Base-by-base conservation (phyloP, 2,329 filamentous ascomycete species). In the Didymella pomorum region DNA sequence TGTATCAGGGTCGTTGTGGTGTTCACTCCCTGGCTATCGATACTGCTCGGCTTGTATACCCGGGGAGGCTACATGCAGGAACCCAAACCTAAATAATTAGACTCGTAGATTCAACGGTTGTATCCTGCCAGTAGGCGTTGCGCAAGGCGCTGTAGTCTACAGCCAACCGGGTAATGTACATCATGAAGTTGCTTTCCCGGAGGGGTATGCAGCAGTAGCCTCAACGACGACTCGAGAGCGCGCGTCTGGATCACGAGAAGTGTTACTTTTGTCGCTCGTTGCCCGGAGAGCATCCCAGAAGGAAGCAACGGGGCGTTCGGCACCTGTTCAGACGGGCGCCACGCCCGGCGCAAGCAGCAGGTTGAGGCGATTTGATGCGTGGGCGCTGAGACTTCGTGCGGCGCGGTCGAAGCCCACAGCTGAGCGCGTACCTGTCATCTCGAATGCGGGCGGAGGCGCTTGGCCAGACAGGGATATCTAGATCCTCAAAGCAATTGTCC, bases 401-500 rank as follows among this genome's bases (percentile, higher is more conserved):
- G 37, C 50, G 45, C 50, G 33, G 50, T 42, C 50, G 49, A 37
- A 44, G 31, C 29, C 33, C 47, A 53, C 37, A 31, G 25, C 54
- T 52, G 35, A 51, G 48, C 48, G 35, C 29, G 55, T 57, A 52
- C 44, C 55, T 52, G 35, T 44, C 49, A 47, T 42, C 10, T 49
- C 39, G 16, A 50, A 45, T 44, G 44, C 23, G 29, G 23, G 42
- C 37, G 2, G 35, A 31, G 39, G 44, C 56, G 44, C 49, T 49
- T 49, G 23, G 29, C 21, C 31, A 16, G 37, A 12, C 49, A 53
- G 23, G 50, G 55, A n/a, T 44, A 25, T 47, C 10, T 48, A 20
- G 7, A 39, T 33, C 39, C 14, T 12, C 44, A 25, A 29, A 20
- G 18, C 26, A 7, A 44, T 28, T 18, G 3, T 25, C 26, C 44